Base-by-base conservation (phyloP, 2,329 filamentous ascomycete species). In the Phialocephala subalpina region DNA sequence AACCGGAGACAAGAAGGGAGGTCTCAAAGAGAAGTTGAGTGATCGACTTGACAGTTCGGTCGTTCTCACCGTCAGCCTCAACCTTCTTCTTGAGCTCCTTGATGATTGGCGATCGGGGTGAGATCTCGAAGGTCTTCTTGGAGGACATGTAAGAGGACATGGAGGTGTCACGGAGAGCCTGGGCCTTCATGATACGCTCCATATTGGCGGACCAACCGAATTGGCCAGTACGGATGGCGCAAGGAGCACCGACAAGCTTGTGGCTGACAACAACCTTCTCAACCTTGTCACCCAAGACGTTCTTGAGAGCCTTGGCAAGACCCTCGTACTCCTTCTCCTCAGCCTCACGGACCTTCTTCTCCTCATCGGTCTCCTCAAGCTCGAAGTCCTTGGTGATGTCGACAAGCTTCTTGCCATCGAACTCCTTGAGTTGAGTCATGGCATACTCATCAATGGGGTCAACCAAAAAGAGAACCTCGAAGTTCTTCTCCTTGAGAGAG, bases 181-280 rank as follows among this genome's bases (percentile, higher is more conserved):
- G 96, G 33, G 96, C 96, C 92, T 99, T 99, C 96, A 99, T 99
- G 90, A 99, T 99, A 87, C 96, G 96, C 90, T 99, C 96, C 96
- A 99, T 99, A 90, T 99, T 99, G 80, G 96, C 96, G 65, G 95
- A 98, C 96, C 96, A 99, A 84, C 96, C 96, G 83, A 99, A 99
- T 86, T 98, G 96, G 79, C 96, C 96, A 75, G 96, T 99, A 82
- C 96, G 95, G 88, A 99, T 98, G 81, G 96, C 96, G 84, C 96
- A 98, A 78, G 96, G 96, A 72, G 96, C 89, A 80, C 92, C 92
- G 76, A 92, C 89, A 68, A 99, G 90, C 91, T 98, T 98, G 92
- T 98, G 93, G 74, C 91, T 95, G 81, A 99, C 95, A 72, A 99
- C 94, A 47, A 99, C 96, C 92, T 99, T 99, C 93, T 99, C 96